These are phyloP conservation scores for Rubia peregrina DNA, from an alignment of 305 asterid species.

Conservation along the genomic window DNA sequence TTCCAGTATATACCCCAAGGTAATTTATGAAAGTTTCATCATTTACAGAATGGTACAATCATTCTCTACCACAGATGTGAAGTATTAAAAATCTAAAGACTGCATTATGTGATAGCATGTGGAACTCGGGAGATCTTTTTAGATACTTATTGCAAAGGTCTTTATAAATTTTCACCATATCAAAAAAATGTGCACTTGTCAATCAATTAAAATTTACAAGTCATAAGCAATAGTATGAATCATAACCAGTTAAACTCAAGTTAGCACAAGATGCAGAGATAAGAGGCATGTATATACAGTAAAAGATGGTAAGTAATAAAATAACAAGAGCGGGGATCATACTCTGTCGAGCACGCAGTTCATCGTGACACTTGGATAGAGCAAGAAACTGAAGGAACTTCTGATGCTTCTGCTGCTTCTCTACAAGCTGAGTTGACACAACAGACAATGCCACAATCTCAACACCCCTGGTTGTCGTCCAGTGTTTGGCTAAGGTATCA, in stretches of 20 bases:
- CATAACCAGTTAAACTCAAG: neutral
- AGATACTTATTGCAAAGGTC: neutral
- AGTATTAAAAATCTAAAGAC: neutral
- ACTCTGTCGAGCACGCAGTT: constrained; percentile 78
- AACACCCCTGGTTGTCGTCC: constrained; percentile 93
- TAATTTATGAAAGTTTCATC: neutral
- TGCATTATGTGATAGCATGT: neutral
- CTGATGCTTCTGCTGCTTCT: constrained; percentile 85
- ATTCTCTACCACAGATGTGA: neutral
- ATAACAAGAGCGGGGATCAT: constrained; percentile 28
- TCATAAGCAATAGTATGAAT: neutral
- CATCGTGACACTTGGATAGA: constrained; percentile 91
- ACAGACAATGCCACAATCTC: constrained; percentile 70
- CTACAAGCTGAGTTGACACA: constrained; percentile 69
- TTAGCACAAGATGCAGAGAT: neutral
- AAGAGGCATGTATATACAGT: neutral
- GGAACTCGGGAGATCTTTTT: neutral
- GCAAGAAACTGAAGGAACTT: constrained; percentile 91
- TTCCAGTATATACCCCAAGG: no score
- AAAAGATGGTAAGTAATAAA: constrained; percentile 15
- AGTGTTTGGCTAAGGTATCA: constrained; percentile 93
- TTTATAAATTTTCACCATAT: neutral
- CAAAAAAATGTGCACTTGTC: neutral
- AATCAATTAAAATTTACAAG: neutral
- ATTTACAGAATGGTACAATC: neutral